Evolutionary conservation across 1,139 yeast species (phyloP), one percentile per base, ranked within the genome.

Genomic region (Insectozyma bohioensis): DNA sequence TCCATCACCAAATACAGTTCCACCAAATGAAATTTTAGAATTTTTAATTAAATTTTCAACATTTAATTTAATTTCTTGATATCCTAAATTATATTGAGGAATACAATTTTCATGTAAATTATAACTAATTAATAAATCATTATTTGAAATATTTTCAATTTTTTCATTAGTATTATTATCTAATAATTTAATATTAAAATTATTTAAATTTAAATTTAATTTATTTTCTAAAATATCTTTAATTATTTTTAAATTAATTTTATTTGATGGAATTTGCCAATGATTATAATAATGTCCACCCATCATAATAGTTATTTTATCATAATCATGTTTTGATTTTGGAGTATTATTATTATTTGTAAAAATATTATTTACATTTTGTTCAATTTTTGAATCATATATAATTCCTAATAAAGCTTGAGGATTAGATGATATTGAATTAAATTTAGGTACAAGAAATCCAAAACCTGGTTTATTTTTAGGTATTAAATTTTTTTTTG

Each of bases 291-390:
- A 71, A 50, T 84, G 84, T 1, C 97, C 97, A 1, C 97, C 97
- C 52, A 87, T 62, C 97, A 92, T 92, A 21, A 87, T 72, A 0
- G 98, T 92, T 31, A 90, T 56, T 45, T 85, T 86, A 5, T 86
- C 75, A 44, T 81, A 32, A 12, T 22, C 18, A 5, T 23, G 33
- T 10, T 14, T 22, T 14, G 42, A 40, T 5, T 28, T 26, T 0
- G 24, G 32, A 28, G 34, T 22, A 15, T 20, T 13, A n/a, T 15
- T 19, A 5, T 31, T 30, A 5, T 25, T 19, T 15, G 28, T 31
- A 28, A 31, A 41, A 12, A 51, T 35, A 10, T 42, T 33, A 21
- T 52, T 44, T 17, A 73, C 63, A 38, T 72, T 61, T 42, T 70
- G 65, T 51, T 80, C 90, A 10, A 86, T 75, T 31, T 86, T 88